These are phyloP conservation scores for Graphilbum ipis-grandicollis DNA, from an alignment of 2,329 filamentous ascomycete species.

Conservation along the genomic window DNA sequence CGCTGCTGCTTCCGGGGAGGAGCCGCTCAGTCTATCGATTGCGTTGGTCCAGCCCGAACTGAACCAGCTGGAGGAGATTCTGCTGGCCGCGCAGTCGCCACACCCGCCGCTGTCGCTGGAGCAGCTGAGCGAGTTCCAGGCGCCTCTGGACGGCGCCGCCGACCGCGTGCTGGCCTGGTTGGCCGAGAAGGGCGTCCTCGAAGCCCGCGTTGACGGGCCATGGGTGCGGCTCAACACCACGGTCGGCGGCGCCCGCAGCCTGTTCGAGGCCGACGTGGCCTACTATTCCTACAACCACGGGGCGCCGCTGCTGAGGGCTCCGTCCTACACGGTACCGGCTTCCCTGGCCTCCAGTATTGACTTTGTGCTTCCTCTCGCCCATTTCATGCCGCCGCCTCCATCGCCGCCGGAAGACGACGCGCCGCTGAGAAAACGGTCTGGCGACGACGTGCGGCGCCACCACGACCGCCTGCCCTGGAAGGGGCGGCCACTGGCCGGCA, in stretches of 20 bases:
- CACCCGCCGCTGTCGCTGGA: slow-evolving; percentile 15
- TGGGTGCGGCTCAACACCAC: slow-evolving; percentile 26
- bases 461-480: not conserved
- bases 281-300: slow-evolving; percentile 22
- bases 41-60: slow-evolving; percentile 5
- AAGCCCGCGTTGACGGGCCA: slow-evolving; percentile 17
- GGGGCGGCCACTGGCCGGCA: not conserved
- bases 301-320: slow-evolving; percentile 22
- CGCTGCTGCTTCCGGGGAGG: not conserved
- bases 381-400: slow-evolving; percentile 32
- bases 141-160: slow-evolving; percentile 17
- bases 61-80: not conserved
- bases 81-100: not conserved
- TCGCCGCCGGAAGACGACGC: slow-evolving; percentile 1
- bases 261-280: slow-evolving; percentile 23
- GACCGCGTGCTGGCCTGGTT: slow-evolving; percentile 24
- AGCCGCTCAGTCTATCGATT: slow-evolving; percentile 3
- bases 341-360: slow-evolving; percentile 20
- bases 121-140: slow-evolving; percentile 19
- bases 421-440: slow-evolving; percentile 1
- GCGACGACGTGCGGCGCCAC: not conserved
- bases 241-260: slow-evolving; percentile 18
- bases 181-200: slow-evolving; percentile 17
- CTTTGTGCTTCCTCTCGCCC: slow-evolving; percentile 29
- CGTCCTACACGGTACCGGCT: slow-evolving; percentile 25